Evolutionary conservation across 1,284 basidiomycete genomes (phyloP), one percentile per base, ranked within the genome.

Genomic region (Caloboletus firmus): DNA sequence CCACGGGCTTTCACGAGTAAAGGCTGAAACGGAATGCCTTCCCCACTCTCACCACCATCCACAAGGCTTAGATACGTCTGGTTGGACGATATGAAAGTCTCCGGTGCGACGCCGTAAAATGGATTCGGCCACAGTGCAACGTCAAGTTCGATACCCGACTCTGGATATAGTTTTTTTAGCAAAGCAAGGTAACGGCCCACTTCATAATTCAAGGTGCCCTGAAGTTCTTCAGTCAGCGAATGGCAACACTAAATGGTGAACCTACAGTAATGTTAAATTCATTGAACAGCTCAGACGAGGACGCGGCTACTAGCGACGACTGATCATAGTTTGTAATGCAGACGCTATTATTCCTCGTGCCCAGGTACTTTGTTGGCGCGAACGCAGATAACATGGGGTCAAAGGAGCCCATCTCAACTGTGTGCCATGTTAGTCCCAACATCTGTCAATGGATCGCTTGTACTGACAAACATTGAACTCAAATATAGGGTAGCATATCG

Each of bases 241-340:
- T 1, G 9, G 37, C 17, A 35, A 26, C 15, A 17, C 22, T 15
- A 11, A 18, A 46, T 2, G 9, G 2, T 30, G 10, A 28, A 49
- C 74, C 12, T 50, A 77, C 77, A 2, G 72, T 67, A 13, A 58
- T n/a, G 50, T 75, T 75, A 37, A 55, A 54, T 32, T 51, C 62
- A 34, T 72, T 74, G 58, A 77, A 79, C 6, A 80, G 47, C 24
- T 70, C 72, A 4, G 79, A 79, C 5, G 77, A 79, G 1, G 72
- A 57, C 12, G 70, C 79, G 15, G 69, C 59, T 9, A 81, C 61
- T 43, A 75, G 69, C n/a, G 72, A 64, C 0, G 74, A 66, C 56
- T 80, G 77, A 49, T 83, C 80, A 60, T 77, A 83, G n/a, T 74
- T 74, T 1, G 74, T 75, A 2, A 76, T 69, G 51, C 82, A 84